Base-by-base conservation (phyloP, 2,329 filamentous ascomycete genomes). In the Metarhizium humberi region DNA sequence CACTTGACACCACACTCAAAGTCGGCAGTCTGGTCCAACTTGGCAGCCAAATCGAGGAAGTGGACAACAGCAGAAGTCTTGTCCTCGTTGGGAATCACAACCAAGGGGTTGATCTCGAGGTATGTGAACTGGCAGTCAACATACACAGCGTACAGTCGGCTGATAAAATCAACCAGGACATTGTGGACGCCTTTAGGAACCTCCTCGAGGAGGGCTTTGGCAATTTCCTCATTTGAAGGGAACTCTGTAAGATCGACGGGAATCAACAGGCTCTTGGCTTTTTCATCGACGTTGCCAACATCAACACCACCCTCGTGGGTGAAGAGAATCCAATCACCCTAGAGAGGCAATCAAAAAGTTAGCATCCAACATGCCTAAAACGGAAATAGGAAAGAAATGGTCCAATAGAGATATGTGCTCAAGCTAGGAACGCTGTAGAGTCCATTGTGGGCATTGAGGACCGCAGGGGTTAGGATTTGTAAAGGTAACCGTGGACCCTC, bases 51-150 rank as follows among this genome's bases (percentile, higher is more conserved):
- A 79, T 99, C 94, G 65, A 99, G 85, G 86, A 99, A 99, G 84
- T 96, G 84, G 54, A 99, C 94, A 46, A 91, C 87, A 56, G 94
- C 94, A 57, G 91, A 96, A 64, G 92, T 97, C 70, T 83, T 88
- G 66, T 92, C 86, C 63, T 83, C 87, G 74, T 97, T 97, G 73
- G 94, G 94, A 67, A 99, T 92, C 71, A 96, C 94, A 59, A 99
- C 94, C 62, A 99, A 80, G 65, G 94, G 94, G 85, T 99, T 99
- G 82, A 99, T 99, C 78, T 99, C 94, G 66, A 99, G 90, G 80
- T 99, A 99, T 69, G 94, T 97, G 84, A 99, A 99, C 77, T 99
- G 94, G 85, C 90, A 95, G 81, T 99, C 94, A 62, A 97, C 94
- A 70, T 97, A 99, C 78, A 99, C 94, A 66, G 92, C 94, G 73